A percentile compares a stretch with the other conserved stretches of the same genome.
Evolutionary conservation across 352 stramenopile species (phyloP).

Genomic region (Phytopythium cucurbitacearum): DNA sequence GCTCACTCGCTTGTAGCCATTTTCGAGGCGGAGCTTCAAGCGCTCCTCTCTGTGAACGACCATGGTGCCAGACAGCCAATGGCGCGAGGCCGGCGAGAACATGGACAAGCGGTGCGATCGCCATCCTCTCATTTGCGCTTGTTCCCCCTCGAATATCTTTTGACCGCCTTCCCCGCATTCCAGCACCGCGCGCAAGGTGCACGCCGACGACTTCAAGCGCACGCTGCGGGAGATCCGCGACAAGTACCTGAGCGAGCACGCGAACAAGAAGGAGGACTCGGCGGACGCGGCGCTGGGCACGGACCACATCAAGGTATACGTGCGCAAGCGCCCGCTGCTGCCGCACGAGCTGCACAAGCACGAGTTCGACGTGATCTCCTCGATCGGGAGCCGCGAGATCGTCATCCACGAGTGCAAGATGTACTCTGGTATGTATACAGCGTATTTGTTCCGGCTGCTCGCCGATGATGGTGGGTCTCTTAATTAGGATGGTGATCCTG

Average conservation of each 20-base stretch:
- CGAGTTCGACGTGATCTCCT: slow-evolving; percentile 87
- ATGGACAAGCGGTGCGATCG: slow-evolving; percentile 65
- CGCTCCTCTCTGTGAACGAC: no score
- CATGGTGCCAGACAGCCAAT: slow-evolving; percentile 68
- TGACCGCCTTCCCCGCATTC: background rate
- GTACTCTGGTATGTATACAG: slow-evolving; percentile 44
- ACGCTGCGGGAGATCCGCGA: slow-evolving; percentile 40
- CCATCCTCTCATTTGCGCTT: background rate
- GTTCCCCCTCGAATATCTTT: background rate
- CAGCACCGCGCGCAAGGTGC: slow-evolving; percentile 68
- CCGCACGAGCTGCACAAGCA: slow-evolving; percentile 78
- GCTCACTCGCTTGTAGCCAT: no score
- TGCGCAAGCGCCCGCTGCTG: slow-evolving; percentile 88
- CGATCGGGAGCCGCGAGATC: slow-evolving; percentile 48
- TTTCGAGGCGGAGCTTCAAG: no score
- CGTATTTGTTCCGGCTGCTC: no score
- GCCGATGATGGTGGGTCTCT: background rate
- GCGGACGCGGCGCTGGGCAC: slow-evolving; percentile 15
- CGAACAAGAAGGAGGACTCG: slow-evolving; percentile 4
- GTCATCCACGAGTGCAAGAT: slow-evolving; percentile 89
- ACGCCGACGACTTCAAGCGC: slow-evolving; percentile 44
- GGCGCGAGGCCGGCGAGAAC: slow-evolving; percentile 54
- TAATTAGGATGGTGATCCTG: background rate
- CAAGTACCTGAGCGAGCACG: slow-evolving; percentile 32
- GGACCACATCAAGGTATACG: slow-evolving; percentile 74